Conservation (phyloP, 805 yeast genomes). For the Hanseniaspora singularis region DNA sequence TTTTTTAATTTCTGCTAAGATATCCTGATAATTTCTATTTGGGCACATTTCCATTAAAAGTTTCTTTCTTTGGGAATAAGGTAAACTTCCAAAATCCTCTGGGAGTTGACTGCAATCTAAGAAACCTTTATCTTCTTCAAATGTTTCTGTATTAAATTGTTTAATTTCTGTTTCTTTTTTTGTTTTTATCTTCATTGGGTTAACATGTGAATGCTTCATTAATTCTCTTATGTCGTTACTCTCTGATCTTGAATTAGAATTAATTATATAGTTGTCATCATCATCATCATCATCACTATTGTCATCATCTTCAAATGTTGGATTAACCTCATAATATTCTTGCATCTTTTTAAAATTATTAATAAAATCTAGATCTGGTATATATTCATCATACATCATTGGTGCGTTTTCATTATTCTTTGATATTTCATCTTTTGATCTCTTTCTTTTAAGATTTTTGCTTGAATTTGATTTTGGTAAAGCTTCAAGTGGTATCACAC, state of each 20-base stretch:
- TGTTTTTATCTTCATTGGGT: conserved; percentile 7
- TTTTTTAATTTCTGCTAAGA: conserved; percentile 22
- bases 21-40: conserved; percentile 27
- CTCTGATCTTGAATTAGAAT: conserved; percentile 10
- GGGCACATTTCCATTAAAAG: conserved; percentile 30
- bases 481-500: conserved; percentile 14
- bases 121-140: background rate
- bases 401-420: background rate
- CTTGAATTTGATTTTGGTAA: conserved; percentile 1
- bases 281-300: background rate
- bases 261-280: background rate
- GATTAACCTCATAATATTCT: conserved; percentile 19
- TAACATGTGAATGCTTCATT: conserved; percentile 9
- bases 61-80: conserved; percentile 50
- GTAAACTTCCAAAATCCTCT: conserved; percentile 41
- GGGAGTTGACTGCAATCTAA: conserved; percentile 31
- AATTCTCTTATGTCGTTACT: conserved; percentile 7
- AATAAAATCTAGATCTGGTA: conserved; percentile 58
- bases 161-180: background rate
- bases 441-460: conserved; percentile 2
- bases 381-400: conserved; percentile 56
- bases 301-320: conserved; percentile 18
- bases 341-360: conserved; percentile 41
- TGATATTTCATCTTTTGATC: background rate
- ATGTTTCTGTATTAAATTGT: background rate